phyloP scores from a whole-genome alignment of 1,284 basidiomycete species.

The Polyporus tsugae region DNA sequence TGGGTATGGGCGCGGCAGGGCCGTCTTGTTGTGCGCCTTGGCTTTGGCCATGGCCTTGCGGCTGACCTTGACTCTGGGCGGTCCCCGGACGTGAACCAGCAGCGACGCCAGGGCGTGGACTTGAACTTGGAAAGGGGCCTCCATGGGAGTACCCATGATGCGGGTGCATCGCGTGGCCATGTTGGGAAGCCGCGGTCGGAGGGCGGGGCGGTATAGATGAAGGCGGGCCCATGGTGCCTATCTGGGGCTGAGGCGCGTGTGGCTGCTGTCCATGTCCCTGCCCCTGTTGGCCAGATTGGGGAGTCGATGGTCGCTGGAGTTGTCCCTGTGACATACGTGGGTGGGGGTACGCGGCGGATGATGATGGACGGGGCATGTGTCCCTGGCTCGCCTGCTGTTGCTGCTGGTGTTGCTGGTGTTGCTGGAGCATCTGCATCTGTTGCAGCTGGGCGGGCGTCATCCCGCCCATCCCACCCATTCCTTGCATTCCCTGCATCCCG shows the following conservation, averaged over 20 bases:
- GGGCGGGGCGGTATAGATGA: conserved; percentile 37
- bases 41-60: neutral
- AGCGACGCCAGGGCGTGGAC: conserved; percentile 34
- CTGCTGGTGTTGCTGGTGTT: conserved; percentile 27
- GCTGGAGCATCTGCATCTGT: conserved; percentile 34
- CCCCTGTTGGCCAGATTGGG: conserved; percentile 19
- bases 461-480: conserved; percentile 21
- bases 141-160: conserved; percentile 26
- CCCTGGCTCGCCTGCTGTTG: conserved; percentile 21
- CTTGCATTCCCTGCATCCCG: conserved; percentile 12
- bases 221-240: conserved; percentile 34
- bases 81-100: conserved; percentile 30
- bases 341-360: conserved; percentile 23
- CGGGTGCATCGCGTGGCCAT: conserved; percentile 26
- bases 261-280: conserved; percentile 10
- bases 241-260: conserved; percentile 26
- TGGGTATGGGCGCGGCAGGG: conserved; percentile 25
- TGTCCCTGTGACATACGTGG: conserved; percentile 28
- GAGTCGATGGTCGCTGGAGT: conserved; percentile 19
- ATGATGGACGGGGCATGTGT: conserved; percentile 32
- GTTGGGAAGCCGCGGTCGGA: conserved; percentile 32
- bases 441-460: conserved; percentile 31
- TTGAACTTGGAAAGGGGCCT: conserved; percentile 25
- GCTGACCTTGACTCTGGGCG: conserved; percentile 12
- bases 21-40: conserved; percentile 15